phyloP scores from a whole-genome alignment of 106 monocot species.

The Acorus gramineus region DNA sequence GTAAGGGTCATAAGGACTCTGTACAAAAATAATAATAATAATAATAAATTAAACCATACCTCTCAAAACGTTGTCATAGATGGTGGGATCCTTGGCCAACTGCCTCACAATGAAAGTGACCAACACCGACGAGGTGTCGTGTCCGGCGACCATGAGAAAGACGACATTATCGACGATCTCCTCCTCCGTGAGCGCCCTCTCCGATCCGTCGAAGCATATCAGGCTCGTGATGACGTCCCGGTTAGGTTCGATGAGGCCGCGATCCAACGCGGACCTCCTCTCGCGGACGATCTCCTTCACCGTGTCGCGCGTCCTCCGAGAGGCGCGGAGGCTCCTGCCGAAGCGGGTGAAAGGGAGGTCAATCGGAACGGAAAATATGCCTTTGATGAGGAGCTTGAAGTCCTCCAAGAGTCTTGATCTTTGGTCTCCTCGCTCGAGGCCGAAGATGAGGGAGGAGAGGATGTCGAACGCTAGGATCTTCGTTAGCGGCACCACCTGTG shows the following conservation, averaged over 20 bases:
- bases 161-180: constrained; percentile 31
- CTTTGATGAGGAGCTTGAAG: constrained; percentile 16
- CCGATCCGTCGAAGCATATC: background rate
- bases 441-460: constrained; percentile 25
- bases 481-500: constrained; percentile 24
- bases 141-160: constrained; percentile 20
- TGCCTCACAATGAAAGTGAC: constrained; percentile 35
- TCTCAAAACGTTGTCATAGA: background rate
- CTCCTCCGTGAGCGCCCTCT: constrained; percentile 11
- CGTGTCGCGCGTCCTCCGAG: constrained; percentile 5
- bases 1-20: no score
- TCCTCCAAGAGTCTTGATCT: constrained; percentile 3
- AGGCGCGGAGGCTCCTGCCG: constrained; percentile 21
- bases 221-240: constrained; percentile 24
- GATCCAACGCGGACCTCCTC: constrained; percentile 8
- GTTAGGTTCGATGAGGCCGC: background rate
- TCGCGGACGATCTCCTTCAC: constrained; percentile 6
- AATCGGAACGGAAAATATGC: constrained; percentile 30
- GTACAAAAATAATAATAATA: no score
- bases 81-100: constrained; percentile 19
- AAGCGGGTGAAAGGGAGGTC: constrained; percentile 33
- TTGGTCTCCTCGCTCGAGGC: constrained; percentile 13
- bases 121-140: constrained; percentile 24
- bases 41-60: constrained; percentile 3
- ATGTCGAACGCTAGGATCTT: constrained; percentile 31